Evolutionary conservation across 306 rosid genomes (phyloP).

Genomic region (Geum urbanum): DNA sequence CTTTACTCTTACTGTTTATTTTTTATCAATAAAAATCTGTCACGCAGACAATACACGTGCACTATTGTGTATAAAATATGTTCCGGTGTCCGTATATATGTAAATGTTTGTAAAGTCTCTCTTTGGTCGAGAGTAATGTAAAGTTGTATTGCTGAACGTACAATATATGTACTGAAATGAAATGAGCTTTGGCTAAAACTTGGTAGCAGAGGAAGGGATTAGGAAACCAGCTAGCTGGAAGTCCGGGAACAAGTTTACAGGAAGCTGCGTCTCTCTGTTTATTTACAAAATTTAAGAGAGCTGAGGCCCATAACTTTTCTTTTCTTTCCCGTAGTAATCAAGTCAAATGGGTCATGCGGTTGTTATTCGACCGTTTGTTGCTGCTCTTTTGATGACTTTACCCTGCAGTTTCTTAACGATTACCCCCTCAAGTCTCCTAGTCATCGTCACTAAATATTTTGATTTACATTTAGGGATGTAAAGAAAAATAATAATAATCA

Average conservation of each 20-base stretch:
- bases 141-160: not conserved
- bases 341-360: not conserved
- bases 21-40: no score
- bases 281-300: not conserved
- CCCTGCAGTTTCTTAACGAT: not conserved
- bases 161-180: not conserved
- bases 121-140: not conserved
- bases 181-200: not conserved
- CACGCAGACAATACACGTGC: no score
- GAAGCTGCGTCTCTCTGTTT: no score
- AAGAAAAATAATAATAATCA: no score
- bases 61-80: no score
- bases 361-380: constrained; percentile 1
- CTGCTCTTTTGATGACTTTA: not conserved
- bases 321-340: not conserved
- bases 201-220: not conserved
- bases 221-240: not conserved
- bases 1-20: no score
- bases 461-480: no score
- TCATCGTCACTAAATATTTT: no score
- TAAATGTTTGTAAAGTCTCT: not conserved
- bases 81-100: not conserved
- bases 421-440: not conserved
- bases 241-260: not conserved
- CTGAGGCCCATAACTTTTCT: not conserved